phyloP scores from a whole-genome alignment of 805 yeast species.

The Lachancea sp. region DNA sequence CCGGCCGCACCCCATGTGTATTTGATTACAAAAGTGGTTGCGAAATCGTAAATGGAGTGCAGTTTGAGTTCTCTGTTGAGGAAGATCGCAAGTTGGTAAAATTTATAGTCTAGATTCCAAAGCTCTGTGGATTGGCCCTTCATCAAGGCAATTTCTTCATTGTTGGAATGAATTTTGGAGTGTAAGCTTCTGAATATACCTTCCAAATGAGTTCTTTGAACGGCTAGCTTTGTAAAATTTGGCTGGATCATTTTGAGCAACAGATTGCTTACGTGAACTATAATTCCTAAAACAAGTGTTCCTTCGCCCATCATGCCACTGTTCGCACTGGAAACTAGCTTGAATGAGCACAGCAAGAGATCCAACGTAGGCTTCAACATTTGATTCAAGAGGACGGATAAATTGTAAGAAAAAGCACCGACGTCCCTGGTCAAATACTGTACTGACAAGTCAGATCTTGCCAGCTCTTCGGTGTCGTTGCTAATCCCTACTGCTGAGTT shows the following conservation, averaged over 20 bases:
- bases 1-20: conserved; percentile 97
- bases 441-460: conserved; percentile 11
- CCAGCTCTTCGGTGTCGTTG: conserved; percentile 9
- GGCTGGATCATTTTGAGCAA: conserved; percentile 75
- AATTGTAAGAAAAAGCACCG: conserved; percentile 61
- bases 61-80: conserved; percentile 68
- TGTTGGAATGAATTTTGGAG: conserved; percentile 68
- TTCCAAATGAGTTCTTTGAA: conserved; percentile 71
- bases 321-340: conserved; percentile 46
- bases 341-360: conserved; percentile 71
- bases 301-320: conserved; percentile 56
- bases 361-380: conserved; percentile 78
- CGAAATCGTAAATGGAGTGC: conserved; percentile 72
- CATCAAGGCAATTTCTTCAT: conserved; percentile 82
- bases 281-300: conserved; percentile 65
- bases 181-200: conserved; percentile 80
- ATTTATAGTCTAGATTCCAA: conserved; percentile 68
- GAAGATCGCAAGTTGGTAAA: conserved; percentile 75
- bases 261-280: conserved; percentile 76
- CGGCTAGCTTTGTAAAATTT: conserved; percentile 75
- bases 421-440: conserved; percentile 61
- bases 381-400: conserved; percentile 74
- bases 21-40: conserved; percentile 83
- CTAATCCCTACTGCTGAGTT: conserved; percentile 3
- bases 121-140: conserved; percentile 77